Evolutionary conservation across 2,329 filamentous ascomycete species (phyloP), one percentile per base, ranked within the genome.

Genomic region (Passalora sequoiae): DNA sequence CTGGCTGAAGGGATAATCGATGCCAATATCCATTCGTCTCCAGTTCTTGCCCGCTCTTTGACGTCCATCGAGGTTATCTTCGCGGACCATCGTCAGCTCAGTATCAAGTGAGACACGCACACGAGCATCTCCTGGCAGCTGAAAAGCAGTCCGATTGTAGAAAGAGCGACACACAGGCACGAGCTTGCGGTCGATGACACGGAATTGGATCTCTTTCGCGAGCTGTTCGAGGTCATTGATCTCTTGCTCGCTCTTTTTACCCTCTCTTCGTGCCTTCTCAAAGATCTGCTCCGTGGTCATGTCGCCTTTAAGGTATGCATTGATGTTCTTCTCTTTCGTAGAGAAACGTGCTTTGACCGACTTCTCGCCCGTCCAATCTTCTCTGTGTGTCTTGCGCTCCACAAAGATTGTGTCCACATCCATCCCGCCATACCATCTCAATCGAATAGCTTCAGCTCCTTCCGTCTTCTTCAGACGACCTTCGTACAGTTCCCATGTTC

Each of bases 351-450:
- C 91, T 72, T 98, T 98, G 69, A 98, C 92, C 1, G 91, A 97
- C 70, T 97, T 95, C 66, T 98, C 92, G 46, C 92, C 92, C 0
- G 92, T 98, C 92, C 92, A 98, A 66, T 98, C 92, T 67, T 98
- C 92, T 28, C 92, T 84, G 71, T 98, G 92, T 1, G 92, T 98
- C 70, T 98, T 98, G 50, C 92, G 81, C 72, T 98, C 92, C 17
- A 98, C 84, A 60, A 97, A 98, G 44, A 97, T 94, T 42, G 87
- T 92, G 62, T 97, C 89, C 40, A 75, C 88, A 58, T 92, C 81
- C 91, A 98, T 96, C 30, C 87, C 89, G 47, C 92, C 92, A 61
- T 98, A 98, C 92, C 92, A 98, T 54, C 92, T 80, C 47, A 98
- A 75, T 61, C 92, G 88, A 56, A 97, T 94, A 4, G 92, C 92